Conservation (phyloP, 306 rosid genomes). For the Herpetospermum pedunculosum region DNA sequence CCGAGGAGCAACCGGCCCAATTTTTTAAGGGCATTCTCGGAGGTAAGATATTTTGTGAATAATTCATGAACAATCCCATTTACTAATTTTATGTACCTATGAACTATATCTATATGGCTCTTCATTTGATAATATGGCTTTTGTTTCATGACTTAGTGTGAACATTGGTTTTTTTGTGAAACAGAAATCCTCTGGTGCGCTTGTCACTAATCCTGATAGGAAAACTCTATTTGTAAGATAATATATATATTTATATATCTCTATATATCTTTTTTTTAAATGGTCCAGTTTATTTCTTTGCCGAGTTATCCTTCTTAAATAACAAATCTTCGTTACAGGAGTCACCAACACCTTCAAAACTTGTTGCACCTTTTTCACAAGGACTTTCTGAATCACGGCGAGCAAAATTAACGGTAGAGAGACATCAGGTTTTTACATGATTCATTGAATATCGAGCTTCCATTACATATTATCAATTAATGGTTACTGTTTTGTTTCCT, state of each 20-base stretch:
- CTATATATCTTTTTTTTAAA: no score
- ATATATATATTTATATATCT: not conserved
- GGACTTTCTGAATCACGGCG: conserved; percentile 72
- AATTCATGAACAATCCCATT: not conserved
- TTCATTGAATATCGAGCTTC: conserved; percentile 7
- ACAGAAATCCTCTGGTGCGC: conserved; percentile 61
- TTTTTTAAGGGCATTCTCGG: conserved; percentile 47
- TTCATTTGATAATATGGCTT: not conserved
- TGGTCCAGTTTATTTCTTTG: not conserved
- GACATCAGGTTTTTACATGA: conserved; percentile 52
- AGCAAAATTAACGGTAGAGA: conserved; percentile 59
- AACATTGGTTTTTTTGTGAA: not conserved
- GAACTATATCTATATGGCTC: not conserved
- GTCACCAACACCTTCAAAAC: conserved; percentile 84
- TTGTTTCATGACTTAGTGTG: not conserved
- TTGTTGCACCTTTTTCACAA: conserved; percentile 37
- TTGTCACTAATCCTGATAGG: conserved; percentile 41
- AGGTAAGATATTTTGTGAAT: conserved; percentile 33
- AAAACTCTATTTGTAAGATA: conserved; percentile 56
- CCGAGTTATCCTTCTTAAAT: not conserved
- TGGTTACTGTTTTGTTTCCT: no score
- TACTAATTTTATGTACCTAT: not conserved
- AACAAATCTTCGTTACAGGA: conserved; percentile 41
- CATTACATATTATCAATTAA: no score
- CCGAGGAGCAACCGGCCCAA: conserved; percentile 56